Base-by-base conservation (phyloP, 139 green algal species). In the Picochlorum sp. region DNA sequence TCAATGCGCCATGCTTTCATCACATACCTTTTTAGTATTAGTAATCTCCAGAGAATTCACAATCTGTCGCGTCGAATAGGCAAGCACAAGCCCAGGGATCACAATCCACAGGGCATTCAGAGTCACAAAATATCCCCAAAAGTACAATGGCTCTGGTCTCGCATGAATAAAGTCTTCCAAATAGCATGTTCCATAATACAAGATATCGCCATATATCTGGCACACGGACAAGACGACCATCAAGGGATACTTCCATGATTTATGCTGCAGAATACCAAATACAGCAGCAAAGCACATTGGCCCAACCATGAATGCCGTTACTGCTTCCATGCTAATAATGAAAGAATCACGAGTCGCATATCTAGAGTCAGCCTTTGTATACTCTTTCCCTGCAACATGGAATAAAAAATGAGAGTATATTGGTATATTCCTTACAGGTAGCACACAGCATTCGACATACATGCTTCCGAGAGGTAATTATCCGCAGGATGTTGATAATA, bases 191-290 rank as follows among this genome's bases (percentile, higher is more conserved):
- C 60, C 67, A 69, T 88, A 96, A 71, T 96, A 96, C 26, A 96
- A 70, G 34, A 96, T 78, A 41, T 92, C 86, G 9, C 89, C 89
- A 54, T 96, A 96, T 6, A 96, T 65, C 72, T 96, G 90, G 4
- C 86, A 82, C n/a, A 90, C 30, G 1, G 81, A 88, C 14, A 95
- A 80, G 6, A 89, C n/a, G 7, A 91, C 20, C 66, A 88, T 81
- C 10, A 86, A 52, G 0, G 72, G 74, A 57, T 81, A 82, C 23
- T 88, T 73, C 79, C 80, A 96, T 55, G 38, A 71, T 60, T 47
- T 69, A 64, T 34, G 66, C 52, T 54, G 60, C 57, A 49, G 74
- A 57, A 54, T 90, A 24, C 62, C 84, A n/a, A 74, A 83, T 37
- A 83, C 69, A 45, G 77, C 69, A 41, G 86, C 49, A 37, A 90